phyloP scores from a whole-genome alignment of 2,329 filamentous ascomycete genomes.

The Pseudogymnoascus sp. region DNA sequence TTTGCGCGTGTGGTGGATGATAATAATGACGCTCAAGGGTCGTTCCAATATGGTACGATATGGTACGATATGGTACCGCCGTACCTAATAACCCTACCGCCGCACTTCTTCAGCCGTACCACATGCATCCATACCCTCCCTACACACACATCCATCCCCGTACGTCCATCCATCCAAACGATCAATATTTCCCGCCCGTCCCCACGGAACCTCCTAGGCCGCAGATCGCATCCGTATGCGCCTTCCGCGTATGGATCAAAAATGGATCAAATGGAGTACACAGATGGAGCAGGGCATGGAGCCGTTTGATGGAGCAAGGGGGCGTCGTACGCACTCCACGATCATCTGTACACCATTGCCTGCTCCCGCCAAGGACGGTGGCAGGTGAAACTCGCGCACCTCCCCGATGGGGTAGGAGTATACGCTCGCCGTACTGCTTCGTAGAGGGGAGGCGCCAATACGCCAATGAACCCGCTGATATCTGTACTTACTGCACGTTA shows the following conservation, averaged over 20 bases:
- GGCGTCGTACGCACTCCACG: background rate
- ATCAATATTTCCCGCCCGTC: slow-evolving; percentile 7
- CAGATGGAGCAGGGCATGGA: background rate
- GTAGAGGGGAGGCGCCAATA: background rate
- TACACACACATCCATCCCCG: background rate
- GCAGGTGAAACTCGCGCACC: slow-evolving; percentile 4
- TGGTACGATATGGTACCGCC: too few species aligned
- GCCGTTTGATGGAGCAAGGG: background rate
- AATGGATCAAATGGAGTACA: too few species aligned
- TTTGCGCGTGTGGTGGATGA: background rate
- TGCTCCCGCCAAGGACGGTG: background rate
- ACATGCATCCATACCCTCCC: too few species aligned
- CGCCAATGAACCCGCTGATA: background rate
- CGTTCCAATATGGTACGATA: background rate
- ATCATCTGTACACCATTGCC: slow-evolving; percentile 3
- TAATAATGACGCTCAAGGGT: slow-evolving; percentile 6
- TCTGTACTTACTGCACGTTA: background rate
- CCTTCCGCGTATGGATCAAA: slow-evolving; percentile 5
- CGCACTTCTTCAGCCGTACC: too few species aligned
- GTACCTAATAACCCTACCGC: background rate
- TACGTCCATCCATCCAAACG: background rate
- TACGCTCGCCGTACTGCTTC: background rate
- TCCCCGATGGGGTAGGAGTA: background rate
- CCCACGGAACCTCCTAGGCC: background rate
- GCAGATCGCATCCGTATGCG: background rate